Percentiles rank a stretch among this genome's conserved stretches.
Evolutionary conservation across 208 protist species (phyloP).

Genomic region (Lotmaria passim): DNA sequence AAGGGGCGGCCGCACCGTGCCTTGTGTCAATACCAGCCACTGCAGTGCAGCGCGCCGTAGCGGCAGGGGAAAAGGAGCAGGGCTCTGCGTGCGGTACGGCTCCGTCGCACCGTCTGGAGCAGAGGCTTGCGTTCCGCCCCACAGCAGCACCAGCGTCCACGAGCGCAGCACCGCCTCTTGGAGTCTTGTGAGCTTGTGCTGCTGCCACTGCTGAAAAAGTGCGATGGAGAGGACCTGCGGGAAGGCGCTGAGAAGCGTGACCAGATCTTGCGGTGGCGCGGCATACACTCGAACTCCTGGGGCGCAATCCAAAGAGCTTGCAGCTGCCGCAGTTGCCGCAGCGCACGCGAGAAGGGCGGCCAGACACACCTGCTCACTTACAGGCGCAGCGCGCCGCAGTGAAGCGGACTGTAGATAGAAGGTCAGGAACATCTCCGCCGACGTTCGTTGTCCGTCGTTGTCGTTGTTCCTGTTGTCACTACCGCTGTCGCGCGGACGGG

Average conservation of each 20-base stretch:
- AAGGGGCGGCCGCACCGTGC: constrained; percentile 2
- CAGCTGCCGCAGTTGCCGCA: neutral
- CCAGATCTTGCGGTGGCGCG: constrained; percentile 8
- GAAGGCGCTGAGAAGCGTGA: constrained; percentile 31
- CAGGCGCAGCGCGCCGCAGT: constrained; percentile 24
- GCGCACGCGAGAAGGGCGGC: constrained; percentile 33
- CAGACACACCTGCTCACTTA: constrained; percentile 26
- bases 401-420: constrained; percentile 27
- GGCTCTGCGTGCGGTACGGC: neutral
- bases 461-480: too few species aligned
- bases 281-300: too few species aligned
- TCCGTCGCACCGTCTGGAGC: neutral
- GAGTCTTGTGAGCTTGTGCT: neutral
- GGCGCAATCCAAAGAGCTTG: neutral
- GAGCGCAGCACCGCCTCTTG: constrained; percentile 20
- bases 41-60: constrained; percentile 18
- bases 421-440: constrained; percentile 22
- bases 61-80: neutral
- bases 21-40: constrained; percentile 18
- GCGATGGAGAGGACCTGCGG: constrained; percentile 16
- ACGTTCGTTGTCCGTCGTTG: neutral
- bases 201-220: constrained; percentile 28
- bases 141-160: constrained; percentile 15
- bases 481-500: neutral
- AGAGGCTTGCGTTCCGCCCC: constrained; percentile 7